Conservation (phyloP, 2,329 filamentous ascomycete genomes). For the Phialophora verrucosa region DNA sequence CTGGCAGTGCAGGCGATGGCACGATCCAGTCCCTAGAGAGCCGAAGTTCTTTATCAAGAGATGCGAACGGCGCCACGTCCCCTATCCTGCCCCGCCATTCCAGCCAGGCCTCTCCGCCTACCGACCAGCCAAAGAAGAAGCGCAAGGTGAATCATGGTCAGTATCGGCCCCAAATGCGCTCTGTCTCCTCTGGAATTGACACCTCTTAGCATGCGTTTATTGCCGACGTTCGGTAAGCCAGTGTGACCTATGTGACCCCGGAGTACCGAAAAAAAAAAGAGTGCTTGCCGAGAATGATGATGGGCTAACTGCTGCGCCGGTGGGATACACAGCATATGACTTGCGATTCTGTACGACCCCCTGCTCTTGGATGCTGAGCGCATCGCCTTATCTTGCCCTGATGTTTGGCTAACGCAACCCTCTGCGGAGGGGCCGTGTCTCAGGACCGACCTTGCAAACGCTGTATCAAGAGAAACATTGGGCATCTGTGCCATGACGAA, state of each 20-base stretch:
- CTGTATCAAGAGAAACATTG: conserved; percentile 98
- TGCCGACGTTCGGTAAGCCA: conserved; percentile 83
- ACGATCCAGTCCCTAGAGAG: conserved; percentile 30
- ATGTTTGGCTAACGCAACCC: conserved; percentile 45
- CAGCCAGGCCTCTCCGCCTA: conserved; percentile 31
- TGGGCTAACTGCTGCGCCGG: conserved; percentile 56
- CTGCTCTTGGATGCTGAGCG: conserved; percentile 25
- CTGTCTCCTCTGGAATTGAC: conserved; percentile 39
- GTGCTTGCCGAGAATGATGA: conserved; percentile 39
- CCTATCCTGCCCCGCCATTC: conserved; percentile 32
- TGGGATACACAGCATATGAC: conserved; percentile 77
- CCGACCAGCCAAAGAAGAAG: conserved; percentile 77
- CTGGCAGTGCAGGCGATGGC: conserved; percentile 35
- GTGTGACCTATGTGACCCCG: conserved; percentile 22
- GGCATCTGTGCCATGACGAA: conserved; percentile 97
- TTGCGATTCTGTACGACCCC: conserved; percentile 73
- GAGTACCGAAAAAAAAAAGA: conserved; percentile 30
- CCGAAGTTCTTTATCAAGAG: conserved; percentile 31
- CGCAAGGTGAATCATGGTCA: conserved; percentile 89
- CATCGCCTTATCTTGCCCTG: conserved; percentile 37
- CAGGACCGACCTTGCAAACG: conserved; percentile 95
- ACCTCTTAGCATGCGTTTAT: conserved; percentile 78
- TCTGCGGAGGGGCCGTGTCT: conserved; percentile 44
- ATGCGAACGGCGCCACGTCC: conserved; percentile 31
- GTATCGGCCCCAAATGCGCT: conserved; percentile 33